phyloP scores from a whole-genome alignment of 495 filamentous ascomycete species.

The Penicillium canescens region DNA sequence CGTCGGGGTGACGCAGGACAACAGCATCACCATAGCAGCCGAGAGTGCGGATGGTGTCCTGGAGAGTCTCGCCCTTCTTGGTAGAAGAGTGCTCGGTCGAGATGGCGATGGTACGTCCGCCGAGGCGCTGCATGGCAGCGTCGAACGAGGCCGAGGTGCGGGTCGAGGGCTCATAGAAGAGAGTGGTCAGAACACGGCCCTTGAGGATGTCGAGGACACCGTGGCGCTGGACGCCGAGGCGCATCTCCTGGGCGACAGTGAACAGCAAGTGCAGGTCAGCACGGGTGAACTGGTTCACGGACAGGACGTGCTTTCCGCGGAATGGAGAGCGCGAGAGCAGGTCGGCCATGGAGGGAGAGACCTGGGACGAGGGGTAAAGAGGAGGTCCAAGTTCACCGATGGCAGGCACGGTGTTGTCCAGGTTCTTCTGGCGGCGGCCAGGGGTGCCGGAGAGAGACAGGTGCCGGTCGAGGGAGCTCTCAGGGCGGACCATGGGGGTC shows the following conservation, averaged over 20 bases:
- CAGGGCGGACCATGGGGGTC: slow-evolving; percentile 45
- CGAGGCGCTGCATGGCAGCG: slow-evolving; percentile 95
- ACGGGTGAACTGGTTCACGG: slow-evolving; percentile 84
- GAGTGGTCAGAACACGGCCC: slow-evolving; percentile 79
- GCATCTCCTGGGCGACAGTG: slow-evolving; percentile 95
- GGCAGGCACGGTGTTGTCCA: slow-evolving; percentile 28
- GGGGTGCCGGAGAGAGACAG: slow-evolving; percentile 46
- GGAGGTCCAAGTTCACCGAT: slow-evolving; percentile 56
- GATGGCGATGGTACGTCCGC: slow-evolving; percentile 78
- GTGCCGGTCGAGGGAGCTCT: slow-evolving; percentile 48
- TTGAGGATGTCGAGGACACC: slow-evolving; percentile 86
- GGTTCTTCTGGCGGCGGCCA: slow-evolving; percentile 27
- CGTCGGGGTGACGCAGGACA: slow-evolving; percentile 87
- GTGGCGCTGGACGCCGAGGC: slow-evolving; percentile 84
- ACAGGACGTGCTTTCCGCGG: slow-evolving; percentile 82
- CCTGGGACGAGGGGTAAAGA: slow-evolving; percentile 44
- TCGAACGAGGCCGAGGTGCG: slow-evolving; percentile 96
- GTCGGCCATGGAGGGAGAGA: slow-evolving; percentile 62
- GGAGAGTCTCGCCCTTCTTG: slow-evolving; percentile 88
- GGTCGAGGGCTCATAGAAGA: slow-evolving; percentile 98
- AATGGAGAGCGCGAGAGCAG: slow-evolving; percentile 79
- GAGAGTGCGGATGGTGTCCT: slow-evolving; percentile 91
- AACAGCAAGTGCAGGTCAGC: slow-evolving; percentile 89
- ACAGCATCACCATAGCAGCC: slow-evolving; percentile 93
- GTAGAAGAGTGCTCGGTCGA: slow-evolving; percentile 78